These are phyloP conservation scores for Tolypocladium endophyticum DNA, from an alignment of 2,329 filamentous ascomycete genomes.

Conservation along the genomic window DNA sequence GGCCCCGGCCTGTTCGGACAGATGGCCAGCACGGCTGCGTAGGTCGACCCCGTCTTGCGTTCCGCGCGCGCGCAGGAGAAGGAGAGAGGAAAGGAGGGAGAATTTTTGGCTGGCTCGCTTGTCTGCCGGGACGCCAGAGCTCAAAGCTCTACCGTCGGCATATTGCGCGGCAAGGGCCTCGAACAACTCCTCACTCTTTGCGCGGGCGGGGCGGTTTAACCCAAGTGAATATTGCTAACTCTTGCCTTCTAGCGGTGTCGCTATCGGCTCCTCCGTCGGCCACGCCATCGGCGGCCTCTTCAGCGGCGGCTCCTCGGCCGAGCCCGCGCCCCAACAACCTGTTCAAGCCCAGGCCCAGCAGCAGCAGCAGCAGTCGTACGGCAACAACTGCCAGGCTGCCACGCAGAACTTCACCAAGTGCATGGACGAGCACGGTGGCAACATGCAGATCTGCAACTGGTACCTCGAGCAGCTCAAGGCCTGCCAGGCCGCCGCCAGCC, in stretches of 20 bases:
- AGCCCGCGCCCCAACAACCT: slow-evolving; percentile 34
- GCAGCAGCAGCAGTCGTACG: slow-evolving; percentile 38
- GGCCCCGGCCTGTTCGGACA: slow-evolving; percentile 86
- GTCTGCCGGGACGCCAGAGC: background rate
- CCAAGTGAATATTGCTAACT: background rate
- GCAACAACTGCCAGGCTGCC: slow-evolving; percentile 65
- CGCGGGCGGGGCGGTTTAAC: background rate
- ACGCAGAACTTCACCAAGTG: slow-evolving; percentile 84
- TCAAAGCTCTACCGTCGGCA: background rate
- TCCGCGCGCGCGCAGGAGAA: background rate
- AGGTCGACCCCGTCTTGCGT: slow-evolving; percentile 39
- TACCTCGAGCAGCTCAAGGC: slow-evolving; percentile 96
- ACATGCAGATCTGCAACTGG: slow-evolving; percentile 95
- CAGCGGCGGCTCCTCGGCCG: slow-evolving; percentile 52
- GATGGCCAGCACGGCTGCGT: slow-evolving; percentile 98
- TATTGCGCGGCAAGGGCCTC: background rate
- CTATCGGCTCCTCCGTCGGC: slow-evolving; percentile 88
- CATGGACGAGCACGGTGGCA: slow-evolving; percentile 90
- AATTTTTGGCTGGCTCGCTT: background rate
- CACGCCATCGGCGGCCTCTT: slow-evolving; percentile 90
- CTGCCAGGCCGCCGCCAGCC: slow-evolving; percentile 67
- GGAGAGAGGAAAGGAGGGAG: background rate
- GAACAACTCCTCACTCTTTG: background rate
- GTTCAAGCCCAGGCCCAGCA: slow-evolving; percentile 38
- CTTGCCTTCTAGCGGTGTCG: slow-evolving; percentile 65